Percentiles rank a stretch among this genome's conserved stretches.
phyloP scores from a whole-genome alignment of 805 yeast species.

The Clavispora vitiphila region DNA sequence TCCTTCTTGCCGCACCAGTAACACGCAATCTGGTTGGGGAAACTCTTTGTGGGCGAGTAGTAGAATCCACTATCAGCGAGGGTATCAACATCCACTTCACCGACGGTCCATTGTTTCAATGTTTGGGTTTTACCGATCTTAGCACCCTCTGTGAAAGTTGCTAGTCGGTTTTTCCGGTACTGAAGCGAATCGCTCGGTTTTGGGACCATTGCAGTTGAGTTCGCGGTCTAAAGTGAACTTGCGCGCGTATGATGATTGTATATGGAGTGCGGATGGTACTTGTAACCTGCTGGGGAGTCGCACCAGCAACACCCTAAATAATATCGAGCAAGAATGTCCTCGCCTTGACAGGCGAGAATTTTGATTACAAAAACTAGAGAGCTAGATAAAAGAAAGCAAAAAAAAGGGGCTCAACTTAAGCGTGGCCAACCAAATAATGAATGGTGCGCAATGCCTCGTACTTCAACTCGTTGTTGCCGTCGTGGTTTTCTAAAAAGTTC shows the following conservation, averaged over 20 bases:
- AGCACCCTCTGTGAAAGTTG: conserved; percentile 19
- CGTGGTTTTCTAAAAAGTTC: conserved; percentile 65
- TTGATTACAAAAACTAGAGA: not conserved
- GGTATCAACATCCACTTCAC: conserved; percentile 16
- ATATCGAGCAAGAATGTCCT: no score
- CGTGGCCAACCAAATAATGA: conserved; percentile 84
- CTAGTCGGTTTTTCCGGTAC: conserved; percentile 18
- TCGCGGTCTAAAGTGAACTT: not conserved
- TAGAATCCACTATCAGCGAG: conserved; percentile 60
- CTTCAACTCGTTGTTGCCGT: conserved; percentile 79
- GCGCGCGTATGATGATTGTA: not conserved
- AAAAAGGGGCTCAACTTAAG: conserved; percentile 3
- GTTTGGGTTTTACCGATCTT: conserved; percentile 18
- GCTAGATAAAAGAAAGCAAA: not conserved
- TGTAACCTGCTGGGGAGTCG: no score
- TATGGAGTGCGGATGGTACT: no score
- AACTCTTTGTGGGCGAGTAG: conserved; percentile 46
- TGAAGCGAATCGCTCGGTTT: conserved; percentile 13
- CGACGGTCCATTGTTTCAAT: conserved; percentile 22
- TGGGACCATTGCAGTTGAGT: conserved; percentile 4
- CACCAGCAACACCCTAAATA: no score
- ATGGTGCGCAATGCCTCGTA: conserved; percentile 94
- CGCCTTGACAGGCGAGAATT: not conserved
- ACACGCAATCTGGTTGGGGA: conserved; percentile 52
- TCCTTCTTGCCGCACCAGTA: conserved; percentile 46